Base-by-base conservation (phyloP, 805 yeast species). In the Yarrowia porcina region DNA sequence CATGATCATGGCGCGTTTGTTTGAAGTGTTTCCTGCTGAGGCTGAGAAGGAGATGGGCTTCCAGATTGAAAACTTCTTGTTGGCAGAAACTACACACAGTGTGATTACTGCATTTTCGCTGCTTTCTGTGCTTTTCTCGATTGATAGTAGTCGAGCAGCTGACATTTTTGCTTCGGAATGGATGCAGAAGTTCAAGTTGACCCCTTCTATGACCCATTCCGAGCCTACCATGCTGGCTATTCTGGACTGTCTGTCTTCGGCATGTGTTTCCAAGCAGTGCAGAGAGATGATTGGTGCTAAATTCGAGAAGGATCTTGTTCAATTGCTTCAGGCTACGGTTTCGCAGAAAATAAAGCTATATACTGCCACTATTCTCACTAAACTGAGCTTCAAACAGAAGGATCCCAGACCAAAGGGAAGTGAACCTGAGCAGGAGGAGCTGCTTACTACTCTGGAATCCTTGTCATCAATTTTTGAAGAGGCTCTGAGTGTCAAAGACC, bases 321-420 rank as follows among this genome's bases (percentile, higher is more conserved):
- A 65, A n/a, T 69, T 72, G 6, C 49, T 72, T 17, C 65, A 61
- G 27, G 62, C 65, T 4, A 56, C 69, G 7, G 57, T 66, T 3
- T 65, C 68, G 32, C 64, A 63, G 12, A 20, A 67, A 9, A 67
- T 68, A 25, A 67, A 66, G 44, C 67, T 71, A 15, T 49, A 71
- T 28, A 76, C 79, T 0, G 73, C 73, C 2, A 69, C 74, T 0
- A 72, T 76, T 15, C 66, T 71, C 28, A 70, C 75, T 45, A 76
- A 76, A 67, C 59, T 61, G 66, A 32, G 69, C 69, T 36, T 45
- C 66, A 33, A 65, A 65, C 60, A 63, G 66, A 23, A 61, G 49
- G 56, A 63, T 38, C 17, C 60, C 64, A 15, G 32, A 39, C 39
- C 56, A 59, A 27, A 35, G 64, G 32, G 63, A 60, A 15, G 68